Evolutionary conservation across 768 basidiomycete genomes (phyloP).

Genomic region (Suillus americanus): DNA sequence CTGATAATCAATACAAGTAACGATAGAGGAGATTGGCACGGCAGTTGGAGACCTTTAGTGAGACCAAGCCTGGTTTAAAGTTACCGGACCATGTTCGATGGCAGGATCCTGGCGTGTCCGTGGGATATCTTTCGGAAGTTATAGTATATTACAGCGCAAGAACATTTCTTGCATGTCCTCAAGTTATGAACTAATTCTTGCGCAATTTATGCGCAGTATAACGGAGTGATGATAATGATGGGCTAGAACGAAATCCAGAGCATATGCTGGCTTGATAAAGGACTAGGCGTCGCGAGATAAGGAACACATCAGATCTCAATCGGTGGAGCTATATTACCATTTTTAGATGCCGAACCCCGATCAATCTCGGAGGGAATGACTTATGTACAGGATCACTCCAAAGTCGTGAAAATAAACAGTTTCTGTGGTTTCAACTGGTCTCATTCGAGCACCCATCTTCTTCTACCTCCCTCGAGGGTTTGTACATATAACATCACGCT

Average conservation of each 20-base stretch:
- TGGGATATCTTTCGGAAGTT: neutral
- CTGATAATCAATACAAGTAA: neutral
- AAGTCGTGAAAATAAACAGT: neutral
- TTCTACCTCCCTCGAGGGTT: neutral
- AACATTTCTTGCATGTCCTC: neutral
- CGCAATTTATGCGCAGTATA: neutral
- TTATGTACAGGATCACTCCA: neutral
- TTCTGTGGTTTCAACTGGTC: neutral
- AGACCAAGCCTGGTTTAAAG: neutral
- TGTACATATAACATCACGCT: neutral
- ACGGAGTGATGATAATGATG: neutral
- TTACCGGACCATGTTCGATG: neutral
- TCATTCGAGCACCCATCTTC: neutral
- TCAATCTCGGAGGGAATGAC: neutral
- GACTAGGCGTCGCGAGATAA: slow-evolving; percentile 11
- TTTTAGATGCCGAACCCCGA: slow-evolving; percentile 6
- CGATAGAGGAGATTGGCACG: neutral
- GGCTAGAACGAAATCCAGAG: neutral
- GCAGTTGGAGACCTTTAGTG: neutral
- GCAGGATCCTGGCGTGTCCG: neutral
- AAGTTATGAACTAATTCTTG: too few relatives aligned
- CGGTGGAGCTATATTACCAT: slow-evolving; percentile 8
- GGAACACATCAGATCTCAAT: slow-evolving; percentile 20
- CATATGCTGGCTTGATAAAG: neutral
- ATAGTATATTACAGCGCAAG: neutral